Conservation (phyloP, 139 green algal species). For the Axilococcus clingmanii region DNA sequence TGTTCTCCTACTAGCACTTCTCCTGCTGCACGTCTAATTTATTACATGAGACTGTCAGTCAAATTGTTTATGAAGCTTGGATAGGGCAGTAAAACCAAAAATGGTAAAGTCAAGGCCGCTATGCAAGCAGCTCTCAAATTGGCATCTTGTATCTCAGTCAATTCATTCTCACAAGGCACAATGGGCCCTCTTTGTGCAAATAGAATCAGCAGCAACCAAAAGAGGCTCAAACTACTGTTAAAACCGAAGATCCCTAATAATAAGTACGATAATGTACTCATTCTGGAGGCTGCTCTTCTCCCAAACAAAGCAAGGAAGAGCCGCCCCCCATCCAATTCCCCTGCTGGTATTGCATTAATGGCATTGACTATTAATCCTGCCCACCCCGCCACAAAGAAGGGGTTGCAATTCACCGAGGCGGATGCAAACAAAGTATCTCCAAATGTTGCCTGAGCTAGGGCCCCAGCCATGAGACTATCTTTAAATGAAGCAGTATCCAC, state of each 20-base stretch:
- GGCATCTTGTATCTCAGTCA: slow-evolving; percentile 8
- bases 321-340: slow-evolving; percentile 66
- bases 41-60: no score
- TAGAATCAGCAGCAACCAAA: slow-evolving; percentile 70
- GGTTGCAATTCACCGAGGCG: slow-evolving; percentile 28
- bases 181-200: slow-evolving; percentile 64
- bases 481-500: slow-evolving; percentile 55
- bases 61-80: slow-evolving; percentile 16
- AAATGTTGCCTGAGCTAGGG: slow-evolving; percentile 24
- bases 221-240: slow-evolving; percentile 51
- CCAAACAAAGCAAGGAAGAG: slow-evolving; percentile 42
- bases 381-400: slow-evolving; percentile 66
- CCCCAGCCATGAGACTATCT: slow-evolving; percentile 35
- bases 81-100: slow-evolving; percentile 62
- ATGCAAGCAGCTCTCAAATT: slow-evolving; percentile 10
- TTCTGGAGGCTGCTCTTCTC: slow-evolving; percentile 11
- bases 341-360: slow-evolving; percentile 52
- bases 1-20: no score
- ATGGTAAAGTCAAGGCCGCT: slow-evolving; percentile 37
- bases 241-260: slow-evolving; percentile 48
- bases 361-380: slow-evolving; percentile 55
- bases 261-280: slow-evolving; percentile 43
- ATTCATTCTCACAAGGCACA: slow-evolving; percentile 40
- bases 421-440: slow-evolving; percentile 23
- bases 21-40: no score